A percentile compares a stretch with the other conserved stretches of the same genome.
Evolutionary conservation across 164 flowering plant species (phyloP).

Genomic region (Dillenia suffruticosa): DNA sequence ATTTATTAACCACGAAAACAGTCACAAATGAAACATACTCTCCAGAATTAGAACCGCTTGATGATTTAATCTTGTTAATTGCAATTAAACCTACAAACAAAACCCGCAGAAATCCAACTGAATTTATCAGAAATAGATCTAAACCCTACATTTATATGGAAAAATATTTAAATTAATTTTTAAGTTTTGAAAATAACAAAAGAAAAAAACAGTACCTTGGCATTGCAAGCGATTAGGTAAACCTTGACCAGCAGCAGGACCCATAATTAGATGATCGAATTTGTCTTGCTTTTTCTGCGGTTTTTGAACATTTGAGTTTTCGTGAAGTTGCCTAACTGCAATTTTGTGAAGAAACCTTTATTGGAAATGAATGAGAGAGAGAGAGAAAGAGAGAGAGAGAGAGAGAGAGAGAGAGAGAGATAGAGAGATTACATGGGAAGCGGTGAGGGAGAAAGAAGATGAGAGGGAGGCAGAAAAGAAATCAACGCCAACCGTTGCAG

Average conservation of each 20-base stretch:
- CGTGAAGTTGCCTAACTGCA: slow-evolving; percentile 52
- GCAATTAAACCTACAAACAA: slow-evolving; percentile 60
- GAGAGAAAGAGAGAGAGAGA: not conserved
- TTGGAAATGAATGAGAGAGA: no score
- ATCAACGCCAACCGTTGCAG: slow-evolving; percentile 53
- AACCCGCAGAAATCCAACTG: not conserved
- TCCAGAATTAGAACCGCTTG: slow-evolving; percentile 13
- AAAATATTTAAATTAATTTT: no score
- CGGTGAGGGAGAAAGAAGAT: slow-evolving; percentile 48
- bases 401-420: not conserved
- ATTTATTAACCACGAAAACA: slow-evolving; percentile 68
- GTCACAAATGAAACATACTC: slow-evolving; percentile 58
- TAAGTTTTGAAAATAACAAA: not conserved
- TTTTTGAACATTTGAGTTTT: slow-evolving; percentile 17
- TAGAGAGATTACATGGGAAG: slow-evolving; percentile 45
- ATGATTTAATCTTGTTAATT: slow-evolving; percentile 52
- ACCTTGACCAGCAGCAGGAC: slow-evolving; percentile 90
- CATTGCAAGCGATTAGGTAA: slow-evolving; percentile 80
- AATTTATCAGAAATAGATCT: no score
- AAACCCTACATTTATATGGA: no score
- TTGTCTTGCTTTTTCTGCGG: slow-evolving; percentile 30
- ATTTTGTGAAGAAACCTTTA: not conserved
- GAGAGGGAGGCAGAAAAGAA: slow-evolving; percentile 51
- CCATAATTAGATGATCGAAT: slow-evolving; percentile 74
- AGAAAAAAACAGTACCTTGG: slow-evolving; percentile 43